Evolutionary conservation across 1,284 basidiomycete genomes (phyloP), one percentile per base, ranked within the genome.

Genomic region (Rhizoctonia solani): DNA sequence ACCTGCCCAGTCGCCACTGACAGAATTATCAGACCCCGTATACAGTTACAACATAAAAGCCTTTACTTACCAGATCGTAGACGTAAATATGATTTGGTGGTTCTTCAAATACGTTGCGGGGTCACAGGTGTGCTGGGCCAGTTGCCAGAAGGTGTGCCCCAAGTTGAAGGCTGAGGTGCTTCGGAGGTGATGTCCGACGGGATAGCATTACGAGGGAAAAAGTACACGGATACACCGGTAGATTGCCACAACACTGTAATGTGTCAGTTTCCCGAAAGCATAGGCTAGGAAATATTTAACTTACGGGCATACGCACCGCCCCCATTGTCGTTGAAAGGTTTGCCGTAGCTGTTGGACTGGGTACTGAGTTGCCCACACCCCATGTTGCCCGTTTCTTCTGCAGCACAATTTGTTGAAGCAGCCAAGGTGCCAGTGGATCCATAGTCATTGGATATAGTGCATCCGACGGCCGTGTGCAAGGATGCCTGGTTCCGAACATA

Each of bases 1-100:
- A 54, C 87, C 86, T 13, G 92, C 93, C 94, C 92, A 95, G 72
- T 93, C 89, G 70, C 92, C 93, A 72, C 91, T 92, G 9, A 53
- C 32, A 14, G 8, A 47, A 8, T 39, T 9, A 23, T 19, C 21
- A 66, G 41, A 72, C 69, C 46, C 71, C 71, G 50, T 55, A 72
- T 69, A 73, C 70, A 59, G 72, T 74, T 32, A 70, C 67, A 53
- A 49, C 32, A 52, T 23, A 19, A 21, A 21, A 39, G 37, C 34
- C n/a, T n/a, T n/a, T 2, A 77, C 85, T 55, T 73, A 87, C 85
- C 90, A 92, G 61, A 93, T 79, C 4, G 90, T 91, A 23, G 89
- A 93, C 74, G 92, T 87, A 73, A 93, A 89, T 74, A 94, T 92
- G 52, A 84, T 85, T 59, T 83, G 83, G 74, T 94, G 88, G 65